Conservation (phyloP, 202 grass and related monocot species). For the Musa balbisiana region DNA sequence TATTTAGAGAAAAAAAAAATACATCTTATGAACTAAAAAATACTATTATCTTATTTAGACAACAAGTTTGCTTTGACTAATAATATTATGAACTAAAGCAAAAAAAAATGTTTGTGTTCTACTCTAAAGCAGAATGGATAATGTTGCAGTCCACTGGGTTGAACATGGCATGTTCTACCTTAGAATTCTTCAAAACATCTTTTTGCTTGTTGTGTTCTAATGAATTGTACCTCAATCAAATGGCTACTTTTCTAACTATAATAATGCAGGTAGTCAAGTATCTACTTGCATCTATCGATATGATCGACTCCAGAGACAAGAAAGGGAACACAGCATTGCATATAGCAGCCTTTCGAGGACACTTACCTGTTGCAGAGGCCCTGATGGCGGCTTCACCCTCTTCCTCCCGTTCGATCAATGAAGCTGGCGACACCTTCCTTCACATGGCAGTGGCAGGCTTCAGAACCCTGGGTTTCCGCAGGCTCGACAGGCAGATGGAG, state of each 20-base stretch:
- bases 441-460: conserved; percentile 82
- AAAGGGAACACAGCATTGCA: conserved; percentile 87
- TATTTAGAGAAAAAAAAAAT: too few species aligned
- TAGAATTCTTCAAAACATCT: too few species aligned
- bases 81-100: too few species aligned
- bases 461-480: conserved; percentile 66
- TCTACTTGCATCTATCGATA: conserved; percentile 47
- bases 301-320: conserved; percentile 63
- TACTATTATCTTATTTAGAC: too few species aligned
- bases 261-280: conserved; percentile 68
- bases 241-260: not conserved
- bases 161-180: too few species aligned
- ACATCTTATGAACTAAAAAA: too few species aligned
- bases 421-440: conserved; percentile 72
- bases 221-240: too few species aligned
- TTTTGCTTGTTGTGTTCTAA: too few species aligned
- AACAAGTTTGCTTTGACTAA: too few species aligned
- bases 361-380: conserved; percentile 51
- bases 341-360: conserved; percentile 74
- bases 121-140: too few species aligned
- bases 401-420: conserved; percentile 38
- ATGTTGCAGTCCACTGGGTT: too few species aligned
- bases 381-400: conserved; percentile 51
- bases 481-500: conserved; percentile 74
- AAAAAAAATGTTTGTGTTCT: too few species aligned